These are phyloP conservation scores for Macrophomina phaseolina DNA, from an alignment of 2,329 filamentous ascomycete species.

Conservation along the genomic window DNA sequence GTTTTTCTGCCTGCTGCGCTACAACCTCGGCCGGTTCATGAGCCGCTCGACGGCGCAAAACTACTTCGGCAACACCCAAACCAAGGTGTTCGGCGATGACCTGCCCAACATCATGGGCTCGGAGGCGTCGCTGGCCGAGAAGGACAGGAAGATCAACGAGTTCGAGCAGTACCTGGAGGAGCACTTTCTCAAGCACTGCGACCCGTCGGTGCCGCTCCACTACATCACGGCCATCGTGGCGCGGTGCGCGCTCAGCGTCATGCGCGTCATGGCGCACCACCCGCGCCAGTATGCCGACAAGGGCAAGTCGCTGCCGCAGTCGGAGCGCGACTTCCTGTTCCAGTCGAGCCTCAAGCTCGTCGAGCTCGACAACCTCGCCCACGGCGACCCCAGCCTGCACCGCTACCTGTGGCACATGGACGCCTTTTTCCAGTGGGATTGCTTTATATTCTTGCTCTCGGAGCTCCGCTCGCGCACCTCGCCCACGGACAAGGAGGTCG, in stretches of 20 bases:
- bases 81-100: background rate
- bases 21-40: slow-evolving; percentile 50
- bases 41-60: slow-evolving; percentile 29
- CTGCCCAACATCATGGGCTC: slow-evolving; percentile 35
- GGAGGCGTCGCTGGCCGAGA: slow-evolving; percentile 33
- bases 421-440: slow-evolving; percentile 58
- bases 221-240: slow-evolving; percentile 53
- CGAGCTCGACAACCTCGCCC: slow-evolving; percentile 48
- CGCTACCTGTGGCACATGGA: slow-evolving; percentile 55
- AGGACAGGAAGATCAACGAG: slow-evolving; percentile 45
- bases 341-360: slow-evolving; percentile 48
- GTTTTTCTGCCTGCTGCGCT: slow-evolving; percentile 54
- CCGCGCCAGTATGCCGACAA: slow-evolving; percentile 45
- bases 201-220: slow-evolving; percentile 48
- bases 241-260: slow-evolving; percentile 50
- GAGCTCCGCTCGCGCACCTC: slow-evolving; percentile 38
- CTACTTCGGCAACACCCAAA: slow-evolving; percentile 10
- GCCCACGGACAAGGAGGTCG: slow-evolving; percentile 34
- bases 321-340: slow-evolving; percentile 49
- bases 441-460: slow-evolving; percentile 56
- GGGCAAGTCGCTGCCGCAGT: slow-evolving; percentile 36
- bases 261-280: slow-evolving; percentile 54
- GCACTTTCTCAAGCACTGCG: slow-evolving; percentile 47
- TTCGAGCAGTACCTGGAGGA: slow-evolving; percentile 49
- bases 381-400: slow-evolving; percentile 46